Evolutionary conservation across 306 rosid species (phyloP).

Genomic region (Alnus glutinosa): DNA sequence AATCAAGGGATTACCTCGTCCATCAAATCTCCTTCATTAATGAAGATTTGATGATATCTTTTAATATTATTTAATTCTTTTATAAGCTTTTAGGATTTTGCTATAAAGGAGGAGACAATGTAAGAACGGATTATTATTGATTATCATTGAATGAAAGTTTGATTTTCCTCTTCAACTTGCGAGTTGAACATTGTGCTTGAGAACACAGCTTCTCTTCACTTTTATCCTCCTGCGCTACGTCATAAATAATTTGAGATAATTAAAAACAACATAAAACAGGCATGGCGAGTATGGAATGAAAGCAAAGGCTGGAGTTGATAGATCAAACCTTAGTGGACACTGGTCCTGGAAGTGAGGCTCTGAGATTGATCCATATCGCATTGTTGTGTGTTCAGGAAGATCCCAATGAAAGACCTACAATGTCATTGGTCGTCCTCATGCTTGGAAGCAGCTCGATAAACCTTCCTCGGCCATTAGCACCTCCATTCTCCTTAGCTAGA

Average conservation of each 20-base stretch:
- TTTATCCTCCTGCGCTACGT: too few relatives aligned
- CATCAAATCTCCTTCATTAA: too few relatives aligned
- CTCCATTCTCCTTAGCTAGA: constrained; percentile 31
- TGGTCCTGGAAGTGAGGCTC: constrained; percentile 17
- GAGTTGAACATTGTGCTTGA: too few relatives aligned
- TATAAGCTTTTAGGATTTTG: too few relatives aligned
- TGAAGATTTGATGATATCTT: too few relatives aligned
- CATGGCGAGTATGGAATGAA: constrained; percentile 31
- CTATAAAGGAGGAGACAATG: too few relatives aligned
- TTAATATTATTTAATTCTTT: too few relatives aligned
- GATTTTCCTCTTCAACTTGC: too few relatives aligned
- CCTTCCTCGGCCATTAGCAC: constrained; percentile 25
- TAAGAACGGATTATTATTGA: too few relatives aligned
- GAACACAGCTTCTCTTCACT: too few relatives aligned
- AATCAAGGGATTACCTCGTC: too few relatives aligned
- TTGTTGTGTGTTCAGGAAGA: constrained; percentile 39
- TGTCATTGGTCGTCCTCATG: constrained; percentile 33
- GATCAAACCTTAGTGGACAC: constrained; percentile 18
- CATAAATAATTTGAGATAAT: not conserved
- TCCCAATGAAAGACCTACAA: constrained; percentile 32
- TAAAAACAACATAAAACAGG: constrained; percentile 27
- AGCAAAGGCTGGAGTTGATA: constrained; percentile 27
- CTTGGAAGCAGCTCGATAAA: constrained; percentile 23
- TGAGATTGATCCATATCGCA: constrained; percentile 44
- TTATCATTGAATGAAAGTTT: too few relatives aligned